These are phyloP conservation scores for Acacia concinna DNA, from an alignment of 331 rosid species.

Conservation along the genomic window DNA sequence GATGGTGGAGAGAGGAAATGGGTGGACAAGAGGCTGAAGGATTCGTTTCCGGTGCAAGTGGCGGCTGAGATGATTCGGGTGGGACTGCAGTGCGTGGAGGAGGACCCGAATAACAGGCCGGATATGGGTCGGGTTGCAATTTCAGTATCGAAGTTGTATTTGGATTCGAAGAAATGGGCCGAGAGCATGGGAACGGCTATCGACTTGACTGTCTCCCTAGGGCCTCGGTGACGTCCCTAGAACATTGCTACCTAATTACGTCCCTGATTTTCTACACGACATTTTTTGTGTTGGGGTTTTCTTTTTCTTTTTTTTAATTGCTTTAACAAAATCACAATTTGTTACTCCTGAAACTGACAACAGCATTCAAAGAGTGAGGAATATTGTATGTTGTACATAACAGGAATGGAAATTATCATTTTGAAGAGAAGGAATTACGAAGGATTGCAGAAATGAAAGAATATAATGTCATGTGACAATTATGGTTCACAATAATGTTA, in stretches of 20 bases:
- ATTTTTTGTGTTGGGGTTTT: neutral
- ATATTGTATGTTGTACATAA: neutral
- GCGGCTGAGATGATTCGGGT: constrained; percentile 71
- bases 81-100: constrained; percentile 64
- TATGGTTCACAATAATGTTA: neutral
- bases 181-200: constrained; percentile 49
- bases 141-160: constrained; percentile 62
- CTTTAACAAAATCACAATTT: neutral
- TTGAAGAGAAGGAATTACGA: neutral
- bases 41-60: constrained; percentile 78
- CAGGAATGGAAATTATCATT: neutral
- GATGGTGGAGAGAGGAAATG: constrained; percentile 57
- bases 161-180: constrained; percentile 75
- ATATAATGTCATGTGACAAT: neutral
- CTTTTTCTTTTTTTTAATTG: neutral
- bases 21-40: constrained; percentile 75
- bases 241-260: neutral
- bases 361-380: neutral
- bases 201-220: constrained; percentile 65
- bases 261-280: neutral
- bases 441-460: neutral
- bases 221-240: constrained; percentile 53
- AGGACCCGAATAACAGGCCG: constrained; percentile 68
- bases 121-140: constrained; percentile 69
- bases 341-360: neutral